Base-by-base conservation (phyloP, 2,329 filamentous ascomycete genomes). In the Aspergillus persii region DNA sequence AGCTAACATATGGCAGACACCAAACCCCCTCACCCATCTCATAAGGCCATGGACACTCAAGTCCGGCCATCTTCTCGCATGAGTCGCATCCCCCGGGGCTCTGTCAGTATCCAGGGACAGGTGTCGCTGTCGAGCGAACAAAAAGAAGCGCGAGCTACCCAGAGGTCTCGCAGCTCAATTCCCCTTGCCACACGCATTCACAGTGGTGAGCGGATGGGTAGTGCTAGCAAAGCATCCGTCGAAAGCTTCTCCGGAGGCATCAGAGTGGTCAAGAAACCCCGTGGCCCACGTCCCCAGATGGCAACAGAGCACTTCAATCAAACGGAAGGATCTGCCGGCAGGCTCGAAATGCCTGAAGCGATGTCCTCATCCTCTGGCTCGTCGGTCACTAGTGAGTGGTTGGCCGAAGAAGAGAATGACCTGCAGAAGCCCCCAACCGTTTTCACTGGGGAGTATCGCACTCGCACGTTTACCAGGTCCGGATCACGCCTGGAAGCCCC, bases 381-480 rank as follows among this genome's bases (percentile, higher is more conserved):
- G 33, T 61, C 61, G 9, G 54, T 59, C 18, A 11, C 29, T 2
- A 54, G 54, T 31, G 53, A 50, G 11, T 63, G 60, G 58, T 57
- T 58, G n/a, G 58, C 67, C 8, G 71, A 65, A 29, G 70, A 75
- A 6, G 73, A 76, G 49, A 67, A 76, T 9, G 76, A 79, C 26
- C 59, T 41, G 36, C 36, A 41, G 15, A 41, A 56, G 18, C 65
- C 62, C 2, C 41, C 57, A 26, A 63, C 57, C 49, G 58, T 62
- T 9, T 63, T 67, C 46, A 70, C 66, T 31, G 69, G 70, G 4
- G 65, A 71, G 33, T 69, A 67, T 56, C 63, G 63, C 15, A 60
- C 55, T 9, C 63, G 60, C 30, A 50, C 18, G 4, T 48, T 60
- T 11, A 33, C 53, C 6, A 53, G 36, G 31, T 27, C 62, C 18